A percentile compares a stretch with the other conserved stretches of the same genome.
These are phyloP conservation scores for Phytophthora aleatoria DNA, from an alignment of 352 stramenopile genomes.

Conservation along the genomic window DNA sequence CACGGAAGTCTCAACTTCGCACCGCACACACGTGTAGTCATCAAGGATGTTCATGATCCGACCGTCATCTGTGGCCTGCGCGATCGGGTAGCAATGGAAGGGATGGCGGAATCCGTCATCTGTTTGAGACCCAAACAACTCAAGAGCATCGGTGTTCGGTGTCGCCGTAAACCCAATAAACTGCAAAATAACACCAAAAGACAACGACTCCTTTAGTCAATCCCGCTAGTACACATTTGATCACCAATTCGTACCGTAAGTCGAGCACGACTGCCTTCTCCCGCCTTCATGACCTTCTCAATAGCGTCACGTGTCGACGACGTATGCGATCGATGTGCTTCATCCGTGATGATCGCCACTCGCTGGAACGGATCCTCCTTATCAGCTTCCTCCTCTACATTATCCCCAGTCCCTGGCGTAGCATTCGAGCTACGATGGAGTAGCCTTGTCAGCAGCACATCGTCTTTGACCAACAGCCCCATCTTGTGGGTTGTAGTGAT, in stretches of 20 bases:
- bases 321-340: constrained; percentile 83
- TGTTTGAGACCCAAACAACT: constrained; percentile 62
- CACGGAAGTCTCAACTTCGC: constrained; percentile 59
- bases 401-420: not conserved
- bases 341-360: constrained; percentile 83
- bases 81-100: constrained; percentile 82
- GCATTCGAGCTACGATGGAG: constrained; percentile 50
- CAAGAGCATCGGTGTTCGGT: constrained; percentile 63
- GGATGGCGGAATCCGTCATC: constrained; percentile 29
- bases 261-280: constrained; percentile 41
- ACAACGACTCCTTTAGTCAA: constrained; percentile 1
- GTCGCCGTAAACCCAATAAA: constrained; percentile 87
- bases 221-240: not conserved
- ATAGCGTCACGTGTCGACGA: constrained; percentile 69
- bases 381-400: not conserved
- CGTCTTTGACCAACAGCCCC: constrained; percentile 66
- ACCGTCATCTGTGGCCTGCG: constrained; percentile 50
- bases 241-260: constrained; percentile 38
- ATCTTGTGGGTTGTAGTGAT: constrained; percentile 88
- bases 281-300: constrained; percentile 62
- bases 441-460: constrained; percentile 68
- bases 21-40: constrained; percentile 62
- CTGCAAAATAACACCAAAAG: constrained; percentile 26
- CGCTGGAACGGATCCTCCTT: constrained; percentile 44
- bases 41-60: constrained; percentile 72